Percentiles rank a stretch among this genome's conserved stretches.
These are phyloP conservation scores for Erythrophleum fordii DNA, from an alignment of 306 rosid species.

Conservation along the genomic window DNA sequence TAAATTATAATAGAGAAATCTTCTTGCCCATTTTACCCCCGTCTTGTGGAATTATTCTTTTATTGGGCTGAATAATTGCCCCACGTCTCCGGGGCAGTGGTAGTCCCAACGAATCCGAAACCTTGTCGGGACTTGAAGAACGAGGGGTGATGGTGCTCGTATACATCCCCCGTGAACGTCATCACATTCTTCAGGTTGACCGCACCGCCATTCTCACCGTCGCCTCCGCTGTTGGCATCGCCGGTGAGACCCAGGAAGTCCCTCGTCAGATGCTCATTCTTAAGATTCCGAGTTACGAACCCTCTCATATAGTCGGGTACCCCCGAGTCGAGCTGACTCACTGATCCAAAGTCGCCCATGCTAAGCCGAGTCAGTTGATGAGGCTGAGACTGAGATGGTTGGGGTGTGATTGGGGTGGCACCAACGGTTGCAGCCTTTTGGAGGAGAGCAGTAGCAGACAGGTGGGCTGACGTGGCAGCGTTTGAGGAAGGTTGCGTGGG, in stretches of 20 bases:
- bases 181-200: constrained; percentile 60
- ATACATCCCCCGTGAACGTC: constrained; percentile 59
- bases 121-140: constrained; percentile 59
- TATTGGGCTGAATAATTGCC: constrained; percentile 46
- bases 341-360: constrained; percentile 52
- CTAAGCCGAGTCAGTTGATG: constrained; percentile 49
- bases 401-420: constrained; percentile 41
- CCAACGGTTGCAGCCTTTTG: constrained; percentile 91
- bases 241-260: constrained; percentile 86
- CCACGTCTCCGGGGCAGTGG: constrained; percentile 68
- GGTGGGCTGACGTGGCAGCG: constrained; percentile 63
- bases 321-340: constrained; percentile 48
- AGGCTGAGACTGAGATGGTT: constrained; percentile 21
- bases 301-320: constrained; percentile 46
- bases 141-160: constrained; percentile 44
- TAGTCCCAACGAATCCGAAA: constrained; percentile 69
- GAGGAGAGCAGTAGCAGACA: constrained; percentile 94
- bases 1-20: not conserved
- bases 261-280: constrained; percentile 66
- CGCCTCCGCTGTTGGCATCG: constrained; percentile 31
- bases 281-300: constrained; percentile 39
- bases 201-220: constrained; percentile 28
- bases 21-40: constrained; percentile 29
- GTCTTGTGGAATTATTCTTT: not conserved
- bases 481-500: constrained; percentile 40